Percentiles rank a stretch among this genome's conserved stretches.
These are phyloP conservation scores for Medicago truncatula DNA, from an alignment of 306 rosid genomes.

Conservation along the genomic window DNA sequence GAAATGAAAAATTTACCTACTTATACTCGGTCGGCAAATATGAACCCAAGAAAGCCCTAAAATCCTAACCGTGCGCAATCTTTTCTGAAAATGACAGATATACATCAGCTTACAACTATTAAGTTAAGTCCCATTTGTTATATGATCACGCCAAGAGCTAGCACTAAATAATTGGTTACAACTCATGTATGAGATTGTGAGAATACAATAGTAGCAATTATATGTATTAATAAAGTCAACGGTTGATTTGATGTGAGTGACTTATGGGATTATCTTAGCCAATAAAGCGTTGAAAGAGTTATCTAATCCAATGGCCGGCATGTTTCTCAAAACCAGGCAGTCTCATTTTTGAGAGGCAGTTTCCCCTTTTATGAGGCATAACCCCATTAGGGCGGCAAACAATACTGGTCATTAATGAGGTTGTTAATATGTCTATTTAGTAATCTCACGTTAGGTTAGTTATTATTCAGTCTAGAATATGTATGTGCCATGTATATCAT, in stretches of 20 bases:
- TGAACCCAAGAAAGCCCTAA: conserved; percentile 1
- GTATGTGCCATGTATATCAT: no score
- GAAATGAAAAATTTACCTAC: no score
- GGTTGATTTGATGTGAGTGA: conserved; percentile 29
- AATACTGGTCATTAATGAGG: conserved; percentile 6
- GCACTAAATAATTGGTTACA: conserved; percentile 29
- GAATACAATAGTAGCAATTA: background rate
- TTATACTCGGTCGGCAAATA: conserved; percentile 31
- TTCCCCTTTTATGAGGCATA: conserved; percentile 14
- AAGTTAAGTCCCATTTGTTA: background rate
- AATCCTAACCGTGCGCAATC: conserved; percentile 18
- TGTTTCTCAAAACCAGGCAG: conserved; percentile 51
- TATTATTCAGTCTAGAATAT: no score
- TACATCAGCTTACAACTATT: conserved; percentile 14
- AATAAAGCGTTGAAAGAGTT: conserved; percentile 18
- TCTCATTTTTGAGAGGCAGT: conserved; percentile 45
- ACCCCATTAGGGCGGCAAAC: conserved; percentile 42
- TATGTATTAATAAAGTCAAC: conserved; percentile 39
- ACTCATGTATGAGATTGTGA: conserved; percentile 7
- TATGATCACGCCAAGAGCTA: conserved; percentile 34
- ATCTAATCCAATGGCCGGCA: conserved; percentile 47
- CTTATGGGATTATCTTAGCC: conserved; percentile 36
- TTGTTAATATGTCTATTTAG: background rate
- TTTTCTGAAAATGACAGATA: conserved; percentile 42
- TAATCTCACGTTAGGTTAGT: no score